Base-by-base conservation (phyloP, 2,329 filamentous ascomycete genomes). In the Nectriaceae sp. region DNA sequence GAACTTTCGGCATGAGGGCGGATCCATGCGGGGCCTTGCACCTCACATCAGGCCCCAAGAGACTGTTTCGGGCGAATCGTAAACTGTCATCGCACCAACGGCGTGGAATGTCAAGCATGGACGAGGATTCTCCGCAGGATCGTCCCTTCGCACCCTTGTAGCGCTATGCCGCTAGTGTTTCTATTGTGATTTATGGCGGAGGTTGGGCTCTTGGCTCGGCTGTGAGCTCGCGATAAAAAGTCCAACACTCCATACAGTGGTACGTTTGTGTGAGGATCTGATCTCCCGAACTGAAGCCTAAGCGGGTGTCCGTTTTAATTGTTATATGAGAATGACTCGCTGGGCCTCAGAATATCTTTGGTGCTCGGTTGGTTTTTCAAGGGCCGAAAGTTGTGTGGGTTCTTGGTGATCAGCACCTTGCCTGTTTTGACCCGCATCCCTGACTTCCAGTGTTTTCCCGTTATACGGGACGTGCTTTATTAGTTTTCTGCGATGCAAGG, bases 381-480 rank as follows among this genome's bases (percentile, higher is more conserved):
- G n/a, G n/a, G n/a, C n/a, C n/a, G n/a, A n/a, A n/a, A n/a, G n/a
- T n/a, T n/a, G 42, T 45, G 35, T 50, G 57, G 51, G 42, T 26
- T 29, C 29, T 40, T 43, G 16, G 50, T 21, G 37, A 39, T 39
- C 37, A 39, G 18, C 37, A 18, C 37, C 5, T 39, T n/a, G 11
- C 37, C 37, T 4, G 19, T 39, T 36, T 46, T 39, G 55, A 52
- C 50, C 49, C 60, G 42, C 49, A 61, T 56, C 42, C 51, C 52
- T 10, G 54, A 58, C 60, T 48, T 55, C 41, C 42, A 49, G 51
- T 46, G 44, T 45, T 56, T 57, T 42, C 44, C 51, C 49, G 49
- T 52, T 61, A 58, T 50, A 60, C 59, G 54, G 56, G 42, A 50
- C 56, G 49, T 61, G 59, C 59, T 50, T 54, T 24, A 29, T 44